Evolutionary conservation across 148 eudicot species (phyloP), one percentile per base, ranked within the genome.

Genomic region (Cornus kousa): DNA sequence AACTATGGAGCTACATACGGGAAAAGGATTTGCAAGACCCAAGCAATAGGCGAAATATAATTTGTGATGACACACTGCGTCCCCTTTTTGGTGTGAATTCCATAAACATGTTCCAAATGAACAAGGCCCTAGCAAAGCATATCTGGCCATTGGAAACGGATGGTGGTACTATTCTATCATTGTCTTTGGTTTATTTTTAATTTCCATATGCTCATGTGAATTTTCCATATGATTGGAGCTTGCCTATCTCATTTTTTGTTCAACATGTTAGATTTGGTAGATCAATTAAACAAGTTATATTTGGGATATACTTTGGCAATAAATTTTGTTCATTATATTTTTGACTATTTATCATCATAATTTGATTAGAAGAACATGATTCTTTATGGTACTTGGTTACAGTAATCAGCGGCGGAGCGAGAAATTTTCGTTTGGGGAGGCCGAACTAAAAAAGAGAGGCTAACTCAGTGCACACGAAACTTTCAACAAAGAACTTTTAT

Each of bases 41-140:
- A 67, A 53, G 77, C 28, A 86, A 92, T 84, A 91, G 83, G 73
- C 82, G 90, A 80, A 89, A 62, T 75, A 90, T 94, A 69, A 35
- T 83, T 17, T 94, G 98, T 79, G 95, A 94, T 82, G 92, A 87
- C 37, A 79, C 83, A 69, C 81, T 94, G 48, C 90, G 81, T 80
- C 84, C 73, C 22, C 89, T 94, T 72, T 86, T 94, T 74, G 82
- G 74, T 48, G 97, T 90, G 74, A 87, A 91, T 67, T 82, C 87
- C 75, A 90, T 94, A 71, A 84, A 85, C 86, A 90, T 88, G 82
- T 88, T 91, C 69, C 89, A 91, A 86, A 91, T 92, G 87, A 85
- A 91, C 80, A 94, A 87, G 86, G 89, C 91, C 81, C 87, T 94
- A 67, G 70, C 95, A 67, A 94, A 94, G 81, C 95, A 94, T 83